Evolutionary conservation across 108 stramenopile genomes (phyloP).

Genomic region (Skeletonema tropicum): DNA sequence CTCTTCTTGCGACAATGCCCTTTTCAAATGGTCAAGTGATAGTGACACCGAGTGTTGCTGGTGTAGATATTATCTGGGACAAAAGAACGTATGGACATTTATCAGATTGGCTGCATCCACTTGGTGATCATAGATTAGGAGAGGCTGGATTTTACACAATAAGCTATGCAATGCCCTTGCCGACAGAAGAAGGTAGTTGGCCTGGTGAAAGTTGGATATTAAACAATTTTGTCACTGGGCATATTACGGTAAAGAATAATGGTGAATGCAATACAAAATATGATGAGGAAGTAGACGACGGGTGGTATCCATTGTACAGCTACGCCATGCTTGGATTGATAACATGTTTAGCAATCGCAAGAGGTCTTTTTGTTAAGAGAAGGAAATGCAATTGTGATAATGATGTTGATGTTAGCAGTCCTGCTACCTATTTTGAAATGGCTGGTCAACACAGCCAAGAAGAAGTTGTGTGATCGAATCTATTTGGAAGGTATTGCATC

Average conservation of each 20-base stretch:
- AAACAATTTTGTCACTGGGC: background rate
- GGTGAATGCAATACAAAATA: background rate
- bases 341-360: background rate
- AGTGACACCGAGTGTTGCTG: constrained; percentile 1
- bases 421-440: background rate
- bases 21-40: background rate
- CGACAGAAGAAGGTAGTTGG: background rate
- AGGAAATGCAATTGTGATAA: background rate
- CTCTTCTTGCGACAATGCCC: background rate
- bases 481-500: no score
- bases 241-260: background rate
- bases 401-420: background rate
- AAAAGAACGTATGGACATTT: background rate
- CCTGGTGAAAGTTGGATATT: background rate
- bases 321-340: background rate
- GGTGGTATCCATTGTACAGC: background rate
- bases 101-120: constrained; percentile 2
- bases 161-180: background rate
- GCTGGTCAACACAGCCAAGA: background rate
- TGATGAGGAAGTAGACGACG: background rate
- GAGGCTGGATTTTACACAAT: constrained; percentile 3
- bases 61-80: background rate
- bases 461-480: background rate
- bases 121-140: background rate
- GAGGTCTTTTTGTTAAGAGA: background rate